These are phyloP conservation scores for Symbiodinium pilosum DNA, from an alignment of 73 alveolate genomes.

Conservation along the genomic window DNA sequence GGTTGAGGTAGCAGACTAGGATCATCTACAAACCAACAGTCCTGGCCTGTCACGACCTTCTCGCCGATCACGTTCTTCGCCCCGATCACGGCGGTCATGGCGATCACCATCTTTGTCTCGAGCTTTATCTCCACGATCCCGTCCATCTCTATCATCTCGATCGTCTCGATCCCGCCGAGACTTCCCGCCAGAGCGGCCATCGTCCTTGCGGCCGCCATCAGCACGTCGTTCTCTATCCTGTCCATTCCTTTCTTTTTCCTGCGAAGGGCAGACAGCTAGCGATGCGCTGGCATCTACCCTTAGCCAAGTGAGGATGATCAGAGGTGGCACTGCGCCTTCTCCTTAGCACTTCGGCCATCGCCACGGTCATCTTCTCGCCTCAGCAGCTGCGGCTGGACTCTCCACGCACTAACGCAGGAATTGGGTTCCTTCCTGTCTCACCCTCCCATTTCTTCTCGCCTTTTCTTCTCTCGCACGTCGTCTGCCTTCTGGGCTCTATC, in stretches of 20 bases:
- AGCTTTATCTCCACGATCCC: neutral
- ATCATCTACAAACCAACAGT: neutral
- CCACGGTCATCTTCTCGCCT: neutral
- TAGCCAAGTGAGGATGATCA: too few species aligned
- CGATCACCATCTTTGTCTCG: conserved; percentile 21
- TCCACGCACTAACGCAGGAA: neutral
- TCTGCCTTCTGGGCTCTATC: neutral
- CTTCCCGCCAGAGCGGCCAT: neutral
- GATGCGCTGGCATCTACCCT: too few species aligned
- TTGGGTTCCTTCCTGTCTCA: neutral
- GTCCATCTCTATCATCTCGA: neutral
- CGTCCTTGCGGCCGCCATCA: conserved; percentile 14
- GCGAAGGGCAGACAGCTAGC: too few species aligned
- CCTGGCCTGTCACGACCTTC: conserved; percentile 54
- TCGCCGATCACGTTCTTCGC: conserved; percentile 42
- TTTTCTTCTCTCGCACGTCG: neutral
- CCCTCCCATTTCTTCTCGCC: neutral
- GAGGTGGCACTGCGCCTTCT: neutral
- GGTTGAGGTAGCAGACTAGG: too few species aligned
- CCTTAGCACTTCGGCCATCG: neutral
- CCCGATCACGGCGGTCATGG: neutral
- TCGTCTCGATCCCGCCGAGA: neutral
- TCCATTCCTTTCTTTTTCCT: too few species aligned
- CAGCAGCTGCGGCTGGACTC: neutral
- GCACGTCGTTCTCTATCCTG: neutral